These are phyloP conservation scores for Cercospora citrullina DNA, from an alignment of 2,329 filamentous ascomycete genomes.

Conservation along the genomic window DNA sequence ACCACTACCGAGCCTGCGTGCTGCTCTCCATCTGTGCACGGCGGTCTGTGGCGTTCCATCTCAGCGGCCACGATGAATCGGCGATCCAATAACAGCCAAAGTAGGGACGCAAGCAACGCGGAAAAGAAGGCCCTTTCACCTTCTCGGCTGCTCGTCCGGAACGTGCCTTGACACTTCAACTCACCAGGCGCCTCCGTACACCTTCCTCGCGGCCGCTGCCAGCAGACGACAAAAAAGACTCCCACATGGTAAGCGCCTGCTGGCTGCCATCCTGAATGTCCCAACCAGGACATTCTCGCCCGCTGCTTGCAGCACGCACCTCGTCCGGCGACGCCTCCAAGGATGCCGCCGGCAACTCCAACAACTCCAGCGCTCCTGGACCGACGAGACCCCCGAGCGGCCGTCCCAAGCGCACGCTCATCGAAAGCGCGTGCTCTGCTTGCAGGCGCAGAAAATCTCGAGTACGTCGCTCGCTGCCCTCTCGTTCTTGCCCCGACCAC, in stretches of 20 bases:
- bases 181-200: background rate
- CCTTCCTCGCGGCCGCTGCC: background rate
- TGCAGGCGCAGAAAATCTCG: conserved; percentile 33
- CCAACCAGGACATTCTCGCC: conserved; percentile 21
- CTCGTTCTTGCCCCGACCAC: background rate
- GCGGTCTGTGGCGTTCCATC: conserved; percentile 10
- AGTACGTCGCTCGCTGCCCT: conserved; percentile 22
- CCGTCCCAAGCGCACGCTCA: conserved; percentile 32
- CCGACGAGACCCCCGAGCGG: conserved; percentile 19
- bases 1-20: conserved; percentile 9
- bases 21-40: background rate
- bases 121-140: background rate
- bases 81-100: conserved; percentile 8
- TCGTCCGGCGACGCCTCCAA: conserved; percentile 27
- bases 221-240: background rate
- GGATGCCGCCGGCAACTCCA: conserved; percentile 16
- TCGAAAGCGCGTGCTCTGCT: conserved; percentile 35
- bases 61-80: conserved; percentile 5
- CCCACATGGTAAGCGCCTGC: conserved; percentile 12
- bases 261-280: conserved; percentile 26
- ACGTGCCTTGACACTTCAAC: conserved; percentile 1
- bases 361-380: conserved; percentile 17
- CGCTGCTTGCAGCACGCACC: conserved; percentile 28
- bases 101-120: background rate
- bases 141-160: conserved; percentile 8